Evolutionary conservation across 2,329 filamentous ascomycete genomes (phyloP).

Genomic region (Macroventuria anomochaeta): DNA sequence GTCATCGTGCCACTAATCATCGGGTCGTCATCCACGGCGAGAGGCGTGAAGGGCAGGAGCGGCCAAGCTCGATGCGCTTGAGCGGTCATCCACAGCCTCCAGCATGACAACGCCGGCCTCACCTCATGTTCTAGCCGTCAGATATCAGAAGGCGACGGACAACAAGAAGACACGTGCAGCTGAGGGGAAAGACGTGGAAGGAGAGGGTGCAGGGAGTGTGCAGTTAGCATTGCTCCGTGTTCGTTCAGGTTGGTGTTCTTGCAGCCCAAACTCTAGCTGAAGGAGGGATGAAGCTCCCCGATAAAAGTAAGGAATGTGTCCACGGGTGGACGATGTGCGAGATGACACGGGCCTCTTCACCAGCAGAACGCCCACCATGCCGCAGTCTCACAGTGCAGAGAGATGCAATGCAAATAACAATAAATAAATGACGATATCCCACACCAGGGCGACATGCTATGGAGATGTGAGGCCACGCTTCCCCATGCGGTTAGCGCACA

Average conservation of each 20-base stretch:
- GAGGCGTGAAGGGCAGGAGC: slow-evolving; percentile 13
- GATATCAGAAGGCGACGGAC: not conserved
- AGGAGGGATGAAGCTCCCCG: slow-evolving; percentile 7
- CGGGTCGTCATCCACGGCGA: slow-evolving; percentile 4
- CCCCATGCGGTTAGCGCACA: slow-evolving; percentile 5
- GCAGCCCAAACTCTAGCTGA: slow-evolving; percentile 10
- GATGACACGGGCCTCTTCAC: slow-evolving; percentile 16
- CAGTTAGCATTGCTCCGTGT: not conserved
- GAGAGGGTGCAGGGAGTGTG: slow-evolving; percentile 2
- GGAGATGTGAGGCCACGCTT: not conserved
- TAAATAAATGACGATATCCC: not conserved
- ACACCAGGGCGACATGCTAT: not conserved
- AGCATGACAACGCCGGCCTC: slow-evolving; percentile 3
- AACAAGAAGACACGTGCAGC: not conserved
- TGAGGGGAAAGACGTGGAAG: not conserved
- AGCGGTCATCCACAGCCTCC: slow-evolving; percentile 6
- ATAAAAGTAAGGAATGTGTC: slow-evolving; percentile 12
- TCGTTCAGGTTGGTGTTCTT: slow-evolving; percentile 5
- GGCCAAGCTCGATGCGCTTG: slow-evolving; percentile 5
- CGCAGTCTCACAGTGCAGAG: slow-evolving; percentile 6
- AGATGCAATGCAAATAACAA: not conserved
- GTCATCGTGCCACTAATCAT: slow-evolving; percentile 5
- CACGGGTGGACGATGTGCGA: slow-evolving; percentile 5
- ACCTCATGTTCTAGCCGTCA: not conserved
- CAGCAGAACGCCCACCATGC: slow-evolving; percentile 12